These are phyloP conservation scores for Lepiota brunneoincarnata DNA, from an alignment of 768 basidiomycete species.

Conservation along the genomic window DNA sequence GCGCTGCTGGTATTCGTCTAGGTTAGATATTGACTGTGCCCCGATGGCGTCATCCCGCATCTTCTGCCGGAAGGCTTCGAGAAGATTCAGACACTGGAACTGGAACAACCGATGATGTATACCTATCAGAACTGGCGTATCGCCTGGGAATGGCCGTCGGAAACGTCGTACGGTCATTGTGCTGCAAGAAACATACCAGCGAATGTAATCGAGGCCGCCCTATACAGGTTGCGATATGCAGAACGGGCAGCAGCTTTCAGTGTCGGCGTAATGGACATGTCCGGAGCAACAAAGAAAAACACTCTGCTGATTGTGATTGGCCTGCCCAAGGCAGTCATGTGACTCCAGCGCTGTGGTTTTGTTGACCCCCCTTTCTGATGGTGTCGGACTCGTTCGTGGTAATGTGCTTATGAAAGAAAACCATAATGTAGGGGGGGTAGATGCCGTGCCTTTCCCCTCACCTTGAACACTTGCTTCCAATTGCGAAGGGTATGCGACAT, in stretches of 20 bases:
- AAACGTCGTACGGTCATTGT: conserved; percentile 4
- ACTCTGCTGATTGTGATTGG: conserved; percentile 24
- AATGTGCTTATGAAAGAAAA: no score
- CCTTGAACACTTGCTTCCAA: no score
- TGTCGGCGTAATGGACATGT: conserved; percentile 54
- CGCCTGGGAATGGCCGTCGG: conserved; percentile 36
- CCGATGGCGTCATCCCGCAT: conserved; percentile 58
- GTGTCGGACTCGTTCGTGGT: no score
- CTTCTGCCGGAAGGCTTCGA: conserved; percentile 68
- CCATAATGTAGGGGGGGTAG: no score
- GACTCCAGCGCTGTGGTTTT: conserved; percentile 8
- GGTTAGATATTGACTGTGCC: conserved; percentile 39
- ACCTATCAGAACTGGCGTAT: conserved; percentile 57
- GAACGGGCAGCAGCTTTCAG: conserved; percentile 67
- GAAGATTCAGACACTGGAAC: conserved; percentile 6
- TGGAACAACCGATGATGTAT: neutral
- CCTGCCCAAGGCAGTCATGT: conserved; percentile 17
- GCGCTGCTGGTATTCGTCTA: conserved; percentile 48
- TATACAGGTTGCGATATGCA: conserved; percentile 69
- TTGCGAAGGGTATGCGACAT: no score
- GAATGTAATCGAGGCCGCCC: conserved; percentile 68
- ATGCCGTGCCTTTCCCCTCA: no score
- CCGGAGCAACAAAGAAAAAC: conserved; percentile 17
- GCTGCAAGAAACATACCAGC: conserved; percentile 36
- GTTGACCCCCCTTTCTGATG: neutral